Percentiles rank a stretch among this genome's conserved stretches.
phyloP scores from a whole-genome alignment of 495 filamentous ascomycete genomes.

The Niebla homalea region DNA sequence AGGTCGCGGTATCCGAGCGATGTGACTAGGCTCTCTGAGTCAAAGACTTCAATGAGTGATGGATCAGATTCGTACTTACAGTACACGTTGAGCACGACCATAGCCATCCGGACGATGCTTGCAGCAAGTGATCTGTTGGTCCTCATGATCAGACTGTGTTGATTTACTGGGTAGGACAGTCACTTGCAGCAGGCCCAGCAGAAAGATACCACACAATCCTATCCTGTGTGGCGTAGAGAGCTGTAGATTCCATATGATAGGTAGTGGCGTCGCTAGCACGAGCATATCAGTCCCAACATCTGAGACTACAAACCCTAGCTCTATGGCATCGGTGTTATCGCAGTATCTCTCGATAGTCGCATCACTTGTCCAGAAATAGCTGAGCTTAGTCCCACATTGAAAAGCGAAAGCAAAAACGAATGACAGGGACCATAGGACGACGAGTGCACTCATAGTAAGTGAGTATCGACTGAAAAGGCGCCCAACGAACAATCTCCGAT shows the following conservation, averaged over 20 bases:
- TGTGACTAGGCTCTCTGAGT: neutral
- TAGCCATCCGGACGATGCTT: neutral
- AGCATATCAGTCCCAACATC: conserved; percentile 4
- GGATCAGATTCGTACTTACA: neutral
- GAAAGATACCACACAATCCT: neutral
- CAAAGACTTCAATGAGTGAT: neutral
- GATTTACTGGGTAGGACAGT: too few species aligned
- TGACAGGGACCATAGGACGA: conserved; percentile 1
- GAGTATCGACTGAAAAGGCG: neutral
- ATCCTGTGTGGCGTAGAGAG: neutral
- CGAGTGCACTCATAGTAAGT: neutral
- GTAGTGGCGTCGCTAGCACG: neutral
- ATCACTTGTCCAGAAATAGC: neutral
- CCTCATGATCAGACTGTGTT: neutral
- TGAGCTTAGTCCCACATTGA: neutral
- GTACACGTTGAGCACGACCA: neutral
- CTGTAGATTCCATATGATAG: neutral
- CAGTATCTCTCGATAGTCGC: neutral
- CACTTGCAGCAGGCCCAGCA: conserved; percentile 1
- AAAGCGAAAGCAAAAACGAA: conserved; percentile 1
- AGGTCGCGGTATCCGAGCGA: neutral
- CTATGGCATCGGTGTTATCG: neutral
- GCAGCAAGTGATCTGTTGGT: neutral
- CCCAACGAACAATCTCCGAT: neutral
- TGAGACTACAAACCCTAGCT: neutral